Conservation (phyloP, 1,139 yeast genomes). For the Hemisphaericaspora subhashii region DNA sequence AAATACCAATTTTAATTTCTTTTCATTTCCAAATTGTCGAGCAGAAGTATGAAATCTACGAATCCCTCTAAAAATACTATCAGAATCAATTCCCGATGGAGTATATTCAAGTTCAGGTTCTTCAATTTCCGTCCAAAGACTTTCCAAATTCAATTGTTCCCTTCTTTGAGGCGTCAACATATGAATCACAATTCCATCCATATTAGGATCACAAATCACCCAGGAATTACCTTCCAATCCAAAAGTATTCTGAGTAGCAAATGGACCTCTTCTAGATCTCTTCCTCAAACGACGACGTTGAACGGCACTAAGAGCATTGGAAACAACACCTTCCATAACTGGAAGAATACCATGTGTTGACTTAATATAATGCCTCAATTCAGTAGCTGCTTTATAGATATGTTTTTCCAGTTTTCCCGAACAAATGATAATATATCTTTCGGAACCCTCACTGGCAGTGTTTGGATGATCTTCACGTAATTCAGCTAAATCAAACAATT, state of each 20-base stretch:
- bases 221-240: constrained; percentile 67
- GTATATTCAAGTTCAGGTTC: constrained; percentile 23
- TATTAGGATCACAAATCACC: constrained; percentile 73
- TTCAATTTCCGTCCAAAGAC: constrained; percentile 58
- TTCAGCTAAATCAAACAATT: constrained; percentile 49
- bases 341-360: constrained; percentile 42
- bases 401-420: constrained; percentile 82
- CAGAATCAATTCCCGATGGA: constrained; percentile 21
- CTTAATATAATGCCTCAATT: constrained; percentile 45
- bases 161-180: constrained; percentile 72
- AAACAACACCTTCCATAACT: constrained; percentile 68
- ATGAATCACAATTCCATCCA: constrained; percentile 67
- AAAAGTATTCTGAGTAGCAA: constrained; percentile 55
- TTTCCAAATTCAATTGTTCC: constrained; percentile 65
- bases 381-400: constrained; percentile 66
- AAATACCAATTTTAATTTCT: constrained; percentile 7
- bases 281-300: constrained; percentile 63
- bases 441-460: constrained; percentile 25
- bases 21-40: constrained; percentile 8
- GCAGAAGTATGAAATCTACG: constrained; percentile 34
- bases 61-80: constrained; percentile 51
- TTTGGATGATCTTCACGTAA: constrained; percentile 45
- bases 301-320: constrained; percentile 56
- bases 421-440: constrained; percentile 59
- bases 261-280: constrained; percentile 55